A percentile compares a stretch with the other conserved stretches of the same genome.
These are phyloP conservation scores for Lithospermum erythrorhizon DNA, from an alignment of 257 asterid genomes.

Conservation along the genomic window DNA sequence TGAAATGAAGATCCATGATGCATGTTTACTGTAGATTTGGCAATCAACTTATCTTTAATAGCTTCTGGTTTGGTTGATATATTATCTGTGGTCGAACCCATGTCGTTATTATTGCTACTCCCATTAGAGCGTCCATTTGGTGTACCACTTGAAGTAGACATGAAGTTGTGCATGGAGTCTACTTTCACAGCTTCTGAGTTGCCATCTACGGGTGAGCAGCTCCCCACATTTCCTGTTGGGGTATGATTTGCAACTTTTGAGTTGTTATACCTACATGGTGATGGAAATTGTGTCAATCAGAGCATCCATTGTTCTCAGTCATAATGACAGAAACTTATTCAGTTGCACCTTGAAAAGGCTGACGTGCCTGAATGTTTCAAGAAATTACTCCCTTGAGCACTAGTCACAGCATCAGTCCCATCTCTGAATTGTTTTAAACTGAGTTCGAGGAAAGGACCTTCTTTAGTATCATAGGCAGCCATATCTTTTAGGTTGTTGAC, in stretches of 20 bases:
- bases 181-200: slow-evolving; percentile 33
- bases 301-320: neutral
- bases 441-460: slow-evolving; percentile 28
- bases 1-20: slow-evolving; percentile 25
- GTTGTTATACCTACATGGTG: slow-evolving; percentile 30
- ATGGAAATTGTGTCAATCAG: neutral
- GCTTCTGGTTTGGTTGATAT: slow-evolving; percentile 22
- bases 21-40: slow-evolving; percentile 14
- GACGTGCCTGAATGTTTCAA: slow-evolving; percentile 39
- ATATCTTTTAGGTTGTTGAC: slow-evolving; percentile 12
- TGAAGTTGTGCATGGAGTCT: slow-evolving; percentile 28
- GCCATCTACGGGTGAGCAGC: slow-evolving; percentile 35
- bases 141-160: slow-evolving; percentile 27
- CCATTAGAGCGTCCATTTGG: slow-evolving; percentile 45
- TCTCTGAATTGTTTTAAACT: slow-evolving; percentile 27
- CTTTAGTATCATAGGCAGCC: slow-evolving; percentile 16
- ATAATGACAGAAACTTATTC: neutral
- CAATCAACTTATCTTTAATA: slow-evolving; percentile 12
- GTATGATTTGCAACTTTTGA: slow-evolving; percentile 27
- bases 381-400: slow-evolving; percentile 28
- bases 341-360: slow-evolving; percentile 36
- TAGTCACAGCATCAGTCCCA: slow-evolving; percentile 17
- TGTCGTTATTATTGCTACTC: slow-evolving; percentile 37
- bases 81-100: slow-evolving; percentile 40
- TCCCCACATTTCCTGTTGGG: slow-evolving; percentile 32